Evolutionary conservation across 1,284 basidiomycete genomes (phyloP).

Genomic region (Ustilago crameri): DNA sequence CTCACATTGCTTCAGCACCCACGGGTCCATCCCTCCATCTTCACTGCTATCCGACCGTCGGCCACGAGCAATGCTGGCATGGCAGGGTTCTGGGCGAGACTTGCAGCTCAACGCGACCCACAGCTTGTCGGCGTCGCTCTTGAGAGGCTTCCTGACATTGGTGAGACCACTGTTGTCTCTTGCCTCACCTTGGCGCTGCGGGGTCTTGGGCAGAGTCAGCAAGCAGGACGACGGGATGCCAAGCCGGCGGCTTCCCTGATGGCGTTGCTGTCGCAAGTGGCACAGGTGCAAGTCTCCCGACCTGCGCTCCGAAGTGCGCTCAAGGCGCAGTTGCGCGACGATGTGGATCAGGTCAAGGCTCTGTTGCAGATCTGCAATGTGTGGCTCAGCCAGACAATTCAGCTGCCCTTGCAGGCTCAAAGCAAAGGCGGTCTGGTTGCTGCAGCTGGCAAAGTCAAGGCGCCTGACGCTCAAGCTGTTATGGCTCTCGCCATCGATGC

Average conservation of each 20-base stretch:
- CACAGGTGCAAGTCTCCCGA: conserved; percentile 31
- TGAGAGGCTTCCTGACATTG: conserved; percentile 25
- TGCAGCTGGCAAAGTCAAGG: conserved; percentile 11
- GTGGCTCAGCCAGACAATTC: conserved; percentile 42
- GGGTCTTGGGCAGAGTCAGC: conserved; percentile 15
- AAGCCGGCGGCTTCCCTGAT: conserved; percentile 15
- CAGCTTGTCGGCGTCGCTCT: conserved; percentile 23
- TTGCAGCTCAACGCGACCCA: conserved; percentile 26
- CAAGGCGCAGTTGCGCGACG: conserved; percentile 32
- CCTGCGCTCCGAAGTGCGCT: conserved; percentile 36
- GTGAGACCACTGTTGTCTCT: conserved; percentile 28
- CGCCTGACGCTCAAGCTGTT: conserved; percentile 21
- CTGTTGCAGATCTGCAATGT: conserved; percentile 43
- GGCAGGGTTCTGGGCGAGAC: conserved; percentile 30
- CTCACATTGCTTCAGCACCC: conserved; percentile 20
- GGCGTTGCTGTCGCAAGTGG: conserved; percentile 21
- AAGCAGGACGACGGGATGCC: neutral
- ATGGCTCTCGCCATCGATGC: conserved; percentile 48
- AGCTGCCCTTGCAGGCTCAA: conserved; percentile 13
- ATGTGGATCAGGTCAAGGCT: conserved; percentile 34
- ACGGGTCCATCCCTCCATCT: conserved; percentile 31
- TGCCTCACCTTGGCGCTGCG: conserved; percentile 27
- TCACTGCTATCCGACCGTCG: conserved; percentile 13
- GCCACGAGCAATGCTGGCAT: conserved; percentile 8
- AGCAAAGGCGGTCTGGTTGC: conserved; percentile 4